phyloP scores from a whole-genome alignment of 139 green algal genomes.

The Chlorella sp. region DNA sequence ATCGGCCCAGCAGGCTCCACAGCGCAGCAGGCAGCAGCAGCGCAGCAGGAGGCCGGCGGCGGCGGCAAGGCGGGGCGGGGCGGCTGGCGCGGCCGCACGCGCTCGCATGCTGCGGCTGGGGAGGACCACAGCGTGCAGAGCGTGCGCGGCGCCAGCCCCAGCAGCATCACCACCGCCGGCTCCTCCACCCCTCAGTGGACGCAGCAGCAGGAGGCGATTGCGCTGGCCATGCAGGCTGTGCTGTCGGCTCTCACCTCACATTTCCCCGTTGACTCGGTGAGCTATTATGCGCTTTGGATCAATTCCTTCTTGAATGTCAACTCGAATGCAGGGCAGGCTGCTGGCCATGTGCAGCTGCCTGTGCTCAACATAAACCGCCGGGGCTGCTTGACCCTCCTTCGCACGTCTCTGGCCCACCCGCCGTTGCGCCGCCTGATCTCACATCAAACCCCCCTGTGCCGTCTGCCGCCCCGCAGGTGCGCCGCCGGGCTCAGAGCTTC shows the following conservation, averaged over 20 bases:
- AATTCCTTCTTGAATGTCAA: not conserved
- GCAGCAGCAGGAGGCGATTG: slow-evolving; percentile 34
- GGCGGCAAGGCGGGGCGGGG: too few relatives aligned
- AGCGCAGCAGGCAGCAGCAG: not conserved
- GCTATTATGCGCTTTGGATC: not conserved
- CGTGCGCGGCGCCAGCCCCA: not conserved
- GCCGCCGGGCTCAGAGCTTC: slow-evolving; percentile 29
- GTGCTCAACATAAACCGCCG: too few relatives aligned
- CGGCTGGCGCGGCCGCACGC: not conserved
- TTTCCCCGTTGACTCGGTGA: slow-evolving; percentile 34
- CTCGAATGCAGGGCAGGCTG: not conserved
- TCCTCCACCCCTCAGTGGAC: slow-evolving; percentile 6
- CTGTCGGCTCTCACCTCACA: slow-evolving; percentile 32
- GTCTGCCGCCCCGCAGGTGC: not conserved
- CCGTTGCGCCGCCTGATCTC: not conserved
- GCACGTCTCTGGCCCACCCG: too few relatives aligned
- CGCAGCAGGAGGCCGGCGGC: not conserved
- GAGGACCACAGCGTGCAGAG: not conserved
- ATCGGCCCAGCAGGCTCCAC: not conserved
- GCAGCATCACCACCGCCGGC: not conserved
- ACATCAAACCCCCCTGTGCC: not conserved
- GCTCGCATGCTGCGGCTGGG: too few relatives aligned
- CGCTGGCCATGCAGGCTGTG: slow-evolving; percentile 32
- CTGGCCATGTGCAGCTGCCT: not conserved
- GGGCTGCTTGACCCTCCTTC: too few relatives aligned